A percentile compares a stretch with the other conserved stretches of the same genome.
phyloP scores from a whole-genome alignment of 805 yeast genomes.

The Barnettozyma pratensis region DNA sequence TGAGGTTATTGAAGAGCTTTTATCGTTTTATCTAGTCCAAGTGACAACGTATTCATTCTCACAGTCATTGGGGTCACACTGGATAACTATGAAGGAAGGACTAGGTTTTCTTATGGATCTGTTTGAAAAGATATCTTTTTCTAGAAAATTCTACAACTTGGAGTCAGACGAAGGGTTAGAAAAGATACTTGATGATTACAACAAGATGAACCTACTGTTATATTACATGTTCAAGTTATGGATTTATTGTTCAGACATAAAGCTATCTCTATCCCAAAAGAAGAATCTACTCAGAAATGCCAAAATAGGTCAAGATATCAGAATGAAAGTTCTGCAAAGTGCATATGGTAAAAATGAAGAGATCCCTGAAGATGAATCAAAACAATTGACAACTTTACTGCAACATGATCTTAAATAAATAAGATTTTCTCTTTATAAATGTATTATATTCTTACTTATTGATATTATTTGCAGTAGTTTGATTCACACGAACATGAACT shows the following conservation, averaged over 20 bases:
- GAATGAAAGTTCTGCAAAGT: background rate
- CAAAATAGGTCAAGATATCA: slow-evolving; percentile 9
- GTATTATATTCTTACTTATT: background rate
- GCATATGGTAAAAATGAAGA: background rate
- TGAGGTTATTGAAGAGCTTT: slow-evolving; percentile 2
- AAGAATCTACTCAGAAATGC: slow-evolving; percentile 8
- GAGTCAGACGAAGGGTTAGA: slow-evolving; percentile 1
- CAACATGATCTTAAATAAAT: background rate
- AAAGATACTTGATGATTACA: slow-evolving; percentile 10
- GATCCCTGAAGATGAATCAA: background rate
- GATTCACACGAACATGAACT: slow-evolving; percentile 50
- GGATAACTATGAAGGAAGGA: slow-evolving; percentile 7
- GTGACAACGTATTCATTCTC: slow-evolving; percentile 14
- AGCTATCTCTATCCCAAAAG: background rate
- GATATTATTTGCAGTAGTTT: background rate
- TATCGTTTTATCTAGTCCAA: slow-evolving; percentile 11
- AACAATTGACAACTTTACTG: background rate
- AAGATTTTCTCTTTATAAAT: too few relatives aligned
- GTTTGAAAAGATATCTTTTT: slow-evolving; percentile 12
- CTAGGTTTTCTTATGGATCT: slow-evolving; percentile 5
- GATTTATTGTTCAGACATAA: slow-evolving; percentile 5
- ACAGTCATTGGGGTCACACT: background rate
- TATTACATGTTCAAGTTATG: slow-evolving; percentile 16
- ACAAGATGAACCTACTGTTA: slow-evolving; percentile 9
- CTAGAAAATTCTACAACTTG: slow-evolving; percentile 5